These are phyloP conservation scores for Salix arbutifolia DNA, from an alignment of 345 rosid species.

Conservation along the genomic window DNA sequence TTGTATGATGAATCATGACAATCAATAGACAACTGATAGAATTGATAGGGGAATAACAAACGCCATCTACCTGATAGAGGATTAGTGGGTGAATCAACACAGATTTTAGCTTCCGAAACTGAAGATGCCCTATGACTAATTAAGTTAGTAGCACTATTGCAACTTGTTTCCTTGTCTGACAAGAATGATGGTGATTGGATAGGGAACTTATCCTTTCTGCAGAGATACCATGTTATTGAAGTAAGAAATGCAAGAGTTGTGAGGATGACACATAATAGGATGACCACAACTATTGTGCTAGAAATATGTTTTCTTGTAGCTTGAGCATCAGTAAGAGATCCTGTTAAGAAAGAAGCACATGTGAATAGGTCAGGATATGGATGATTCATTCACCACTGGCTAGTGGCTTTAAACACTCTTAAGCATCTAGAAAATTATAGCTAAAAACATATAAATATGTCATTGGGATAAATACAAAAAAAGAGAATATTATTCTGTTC, in stretches of 20 bases:
- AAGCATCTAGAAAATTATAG: background rate
- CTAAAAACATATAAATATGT: background rate
- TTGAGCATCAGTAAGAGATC: constrained; percentile 34
- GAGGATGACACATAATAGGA: constrained; percentile 54
- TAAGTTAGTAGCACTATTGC: constrained; percentile 72
- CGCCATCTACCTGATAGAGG: constrained; percentile 38
- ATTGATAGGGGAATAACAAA: background rate
- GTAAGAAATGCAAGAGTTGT: constrained; percentile 67
- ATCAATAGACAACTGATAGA: background rate
- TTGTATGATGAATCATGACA: background rate
- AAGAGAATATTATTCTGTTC: background rate
- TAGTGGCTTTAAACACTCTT: background rate
- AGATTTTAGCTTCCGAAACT: constrained; percentile 34
- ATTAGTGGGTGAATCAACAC: constrained; percentile 34
- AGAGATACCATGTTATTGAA: constrained; percentile 54
- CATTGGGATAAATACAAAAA: background rate
- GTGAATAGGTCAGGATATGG: constrained; percentile 14
- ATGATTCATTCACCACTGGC: background rate
- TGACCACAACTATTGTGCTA: constrained; percentile 49
- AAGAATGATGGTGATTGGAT: constrained; percentile 45
- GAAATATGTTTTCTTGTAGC: constrained; percentile 45
- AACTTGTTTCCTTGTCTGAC: constrained; percentile 69
- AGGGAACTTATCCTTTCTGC: constrained; percentile 42
- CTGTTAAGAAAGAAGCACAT: constrained; percentile 36
- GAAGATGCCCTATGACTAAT: constrained; percentile 51